Evolutionary conservation across 176 grass and related monocot species (phyloP).

Genomic region (Puya raimondii): DNA sequence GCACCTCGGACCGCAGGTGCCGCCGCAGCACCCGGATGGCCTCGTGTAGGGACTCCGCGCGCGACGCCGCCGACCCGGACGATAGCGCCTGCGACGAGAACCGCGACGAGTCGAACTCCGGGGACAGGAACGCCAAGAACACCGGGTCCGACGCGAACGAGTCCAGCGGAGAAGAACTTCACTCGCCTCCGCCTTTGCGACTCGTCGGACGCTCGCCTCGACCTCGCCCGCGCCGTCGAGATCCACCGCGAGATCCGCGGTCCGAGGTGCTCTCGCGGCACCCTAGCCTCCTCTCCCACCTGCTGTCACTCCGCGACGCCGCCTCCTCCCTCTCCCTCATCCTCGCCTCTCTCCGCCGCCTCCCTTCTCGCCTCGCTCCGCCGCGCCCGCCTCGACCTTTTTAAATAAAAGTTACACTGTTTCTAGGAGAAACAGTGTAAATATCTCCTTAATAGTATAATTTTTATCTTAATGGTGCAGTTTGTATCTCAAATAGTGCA

Average conservation of each 20-base stretch:
- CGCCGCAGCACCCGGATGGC: conserved; percentile 66
- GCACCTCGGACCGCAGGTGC: conserved; percentile 85
- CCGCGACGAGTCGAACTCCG: conserved; percentile 63
- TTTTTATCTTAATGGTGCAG: too few relatives aligned
- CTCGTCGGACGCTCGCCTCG: conserved; percentile 92
- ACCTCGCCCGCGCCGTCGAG: too few relatives aligned
- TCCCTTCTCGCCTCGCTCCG: conserved; percentile 69
- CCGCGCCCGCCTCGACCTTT: conserved; percentile 67
- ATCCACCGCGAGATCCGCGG: conserved; percentile 64
- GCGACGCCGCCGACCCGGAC: conserved; percentile 70
- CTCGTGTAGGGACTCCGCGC: conserved; percentile 82
- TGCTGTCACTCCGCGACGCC: conserved; percentile 82
- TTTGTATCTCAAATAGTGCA: too few relatives aligned
- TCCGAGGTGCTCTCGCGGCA: conserved; percentile 85
- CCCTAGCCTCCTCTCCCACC: conserved; percentile 70
- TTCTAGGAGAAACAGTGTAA: too few relatives aligned
- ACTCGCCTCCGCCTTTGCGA: too few relatives aligned
- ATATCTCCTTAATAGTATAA: too few relatives aligned
- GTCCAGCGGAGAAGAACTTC: conserved; percentile 64
- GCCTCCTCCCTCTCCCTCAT: conserved; percentile 56
- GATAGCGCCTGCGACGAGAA: conserved; percentile 94
- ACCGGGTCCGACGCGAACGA: conserved; percentile 85
- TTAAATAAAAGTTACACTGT: too few relatives aligned
- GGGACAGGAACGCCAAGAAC: conserved; percentile 81
- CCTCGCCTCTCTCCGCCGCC: conserved; percentile 45